Base-by-base conservation (phyloP, 371 early-diverging fungal genomes). In the Mortierella sp. region DNA sequence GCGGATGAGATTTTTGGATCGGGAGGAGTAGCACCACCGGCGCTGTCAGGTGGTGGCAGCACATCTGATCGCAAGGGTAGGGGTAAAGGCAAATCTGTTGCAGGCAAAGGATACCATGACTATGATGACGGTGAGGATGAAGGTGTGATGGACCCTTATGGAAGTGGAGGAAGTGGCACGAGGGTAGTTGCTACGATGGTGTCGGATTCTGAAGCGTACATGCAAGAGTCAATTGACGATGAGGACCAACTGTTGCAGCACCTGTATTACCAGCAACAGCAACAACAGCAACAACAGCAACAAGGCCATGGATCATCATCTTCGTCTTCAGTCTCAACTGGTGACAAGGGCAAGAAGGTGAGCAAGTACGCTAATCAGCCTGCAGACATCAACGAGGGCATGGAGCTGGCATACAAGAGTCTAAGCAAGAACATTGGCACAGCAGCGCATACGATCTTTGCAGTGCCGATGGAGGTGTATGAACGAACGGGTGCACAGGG, bases 351-450 rank as follows among this genome's bases (percentile, higher is more conserved):
- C 32, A 51, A 50, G 12, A 67, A 70, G 55, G 67, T 82, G 28
- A 93, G 94, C 85, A 92, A 93, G 72, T 94, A 92, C 47, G 89
- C 94, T 11, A 84, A 90, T 51, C 97, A 94, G 65, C 97, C 97
- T 1, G 82, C 84, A 21, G 92, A 94, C 78, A 63, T 95, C 27
- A 85, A 86, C 55, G 95, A 97, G 78, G 98, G 98, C 0, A 72
- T 98, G 64, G 90, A 88, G 50, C 85, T 85, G 61, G 97, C 94
- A 0, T 93, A 93, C 67, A 84, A 87, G 46, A 92, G 91, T 52
- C 67, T 97, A 53, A 85, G 88, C 46, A 84, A 86, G 71, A 93
- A 93, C 57, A 72, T 96, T 24, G 89, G 89, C 23, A 84, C 89
- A 4, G 96, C 97, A 2, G 91, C 93, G 26, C 86, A 91, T 58